Evolutionary conservation across 805 yeast genomes (phyloP), one percentile per base, ranked within the genome.

Genomic region (Candida jianshihensis): DNA sequence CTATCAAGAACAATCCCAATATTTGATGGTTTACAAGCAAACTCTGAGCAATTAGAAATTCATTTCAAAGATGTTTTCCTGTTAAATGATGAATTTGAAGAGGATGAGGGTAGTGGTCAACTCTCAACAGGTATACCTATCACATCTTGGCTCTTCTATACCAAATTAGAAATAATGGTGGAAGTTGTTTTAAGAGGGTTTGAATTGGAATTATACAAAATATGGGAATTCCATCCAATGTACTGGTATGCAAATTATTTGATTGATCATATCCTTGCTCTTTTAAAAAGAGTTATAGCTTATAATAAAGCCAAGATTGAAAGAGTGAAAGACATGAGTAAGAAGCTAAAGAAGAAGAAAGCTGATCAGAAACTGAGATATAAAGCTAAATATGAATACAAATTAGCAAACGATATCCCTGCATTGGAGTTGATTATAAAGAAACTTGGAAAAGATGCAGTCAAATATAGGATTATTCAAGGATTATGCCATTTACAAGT

Each of bases 21-120:
- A 3, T 85, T 90, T 82, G 97, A 90, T 57, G 70, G 87, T 2
- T 61, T 85, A 22, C 97, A 90, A 51, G 92, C 83, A 9, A 70
- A 70, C 28, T 69, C 82, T 36, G 95, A 86, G 49, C 58, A 64
- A 5, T 64, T 78, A 26, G 97, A 87, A 53, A 44, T 67, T 13
- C 65, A 63, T 6, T 38, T 72, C 7, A 57, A 49, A 25, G 44
- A 55, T 6, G 48, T 53, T 5, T 63, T 57, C 41, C 60, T 61
- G 17, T 47, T 70, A 19, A 50, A 55, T 19, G 61, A 59, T 24
- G 43, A 39, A 2, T 38, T 57, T 13, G 50, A 35, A 26, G 42
- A 47, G 29, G 19, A 14, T n/a, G 19, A 18, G 33, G 17, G 34
- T 52, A 22, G 34, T 12, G 46, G 47, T 1, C 30, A 53, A 5